Conservation (phyloP, 768 basidiomycete species). For the Calocybe cyanea region DNA sequence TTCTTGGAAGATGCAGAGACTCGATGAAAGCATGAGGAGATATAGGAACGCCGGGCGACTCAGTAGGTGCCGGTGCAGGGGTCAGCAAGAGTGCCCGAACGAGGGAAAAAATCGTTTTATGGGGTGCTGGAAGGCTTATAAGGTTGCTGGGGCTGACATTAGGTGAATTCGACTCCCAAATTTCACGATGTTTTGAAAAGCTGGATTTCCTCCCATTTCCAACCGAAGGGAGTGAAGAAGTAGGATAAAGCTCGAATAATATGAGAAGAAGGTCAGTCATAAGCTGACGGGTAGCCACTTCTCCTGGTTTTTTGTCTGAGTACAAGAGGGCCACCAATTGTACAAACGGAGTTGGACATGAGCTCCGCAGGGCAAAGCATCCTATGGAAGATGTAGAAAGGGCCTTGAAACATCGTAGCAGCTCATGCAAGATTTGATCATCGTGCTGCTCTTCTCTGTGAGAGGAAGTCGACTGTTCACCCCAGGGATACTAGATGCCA, state of each 20-base stretch:
- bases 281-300: slow-evolving; percentile 83
- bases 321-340: slow-evolving; percentile 84
- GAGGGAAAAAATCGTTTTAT: slow-evolving; percentile 69
- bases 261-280: slow-evolving; percentile 85
- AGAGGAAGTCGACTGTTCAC: not conserved
- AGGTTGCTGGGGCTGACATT: slow-evolving; percentile 41
- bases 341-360: slow-evolving; percentile 82
- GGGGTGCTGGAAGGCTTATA: slow-evolving; percentile 68
- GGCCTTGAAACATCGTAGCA: slow-evolving; percentile 92
- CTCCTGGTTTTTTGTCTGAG: slow-evolving; percentile 98
- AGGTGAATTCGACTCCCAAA: slow-evolving; percentile 51
- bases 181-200: slow-evolving; percentile 37
- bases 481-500: not conserved
- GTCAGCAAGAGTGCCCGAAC: slow-evolving; percentile 75
- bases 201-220: slow-evolving; percentile 23
- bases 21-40: slow-evolving; percentile 81
- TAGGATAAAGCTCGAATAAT: slow-evolving; percentile 86
- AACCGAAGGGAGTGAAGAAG: slow-evolving; percentile 57
- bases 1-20: slow-evolving; percentile 59
- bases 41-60: slow-evolving; percentile 57
- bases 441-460: slow-evolving; percentile 97
- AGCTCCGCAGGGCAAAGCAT: slow-evolving; percentile 85
- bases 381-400: slow-evolving; percentile 87
- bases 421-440: slow-evolving; percentile 88
- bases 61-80: slow-evolving; percentile 60